Conservation (phyloP, 306 rosid genomes). For the Acacia melanoxylon region DNA sequence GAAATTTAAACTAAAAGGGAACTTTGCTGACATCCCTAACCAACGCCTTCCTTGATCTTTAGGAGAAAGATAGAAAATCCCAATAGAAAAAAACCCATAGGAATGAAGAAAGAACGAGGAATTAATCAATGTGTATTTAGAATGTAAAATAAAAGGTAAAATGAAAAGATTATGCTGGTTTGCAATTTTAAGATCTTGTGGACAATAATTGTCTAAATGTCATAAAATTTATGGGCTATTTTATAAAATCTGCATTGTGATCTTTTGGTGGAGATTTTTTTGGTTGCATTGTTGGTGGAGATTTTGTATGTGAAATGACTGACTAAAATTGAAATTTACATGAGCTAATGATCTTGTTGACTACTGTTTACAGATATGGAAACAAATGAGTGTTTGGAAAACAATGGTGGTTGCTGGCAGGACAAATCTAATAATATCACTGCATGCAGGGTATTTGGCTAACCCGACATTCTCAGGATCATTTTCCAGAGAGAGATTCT, state of each 20-base stretch:
- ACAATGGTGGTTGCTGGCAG: constrained; percentile 96
- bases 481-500: constrained; percentile 15
- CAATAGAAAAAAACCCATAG: not conserved
- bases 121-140: not conserved
- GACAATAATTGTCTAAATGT: not conserved
- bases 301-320: not conserved
- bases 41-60: not conserved
- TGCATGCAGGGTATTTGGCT: constrained; percentile 82
- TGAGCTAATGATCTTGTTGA: constrained; percentile 20
- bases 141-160: not conserved
- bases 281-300: not conserved
- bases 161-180: not conserved
- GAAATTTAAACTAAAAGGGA: not conserved
- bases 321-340: not conserved
- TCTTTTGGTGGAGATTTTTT: not conserved
- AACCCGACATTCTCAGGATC: not conserved
- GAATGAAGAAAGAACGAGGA: not conserved
- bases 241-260: not conserved
- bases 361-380: constrained; percentile 60
- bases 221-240: not conserved
- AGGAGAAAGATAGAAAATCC: not conserved
- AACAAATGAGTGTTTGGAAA: constrained; percentile 84
- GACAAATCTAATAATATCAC: constrained; percentile 74
- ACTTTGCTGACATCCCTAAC: not conserved
- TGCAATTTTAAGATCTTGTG: not conserved